These are phyloP conservation scores for Aeschynomene evenia DNA, from an alignment of 306 rosid genomes.

Conservation along the genomic window DNA sequence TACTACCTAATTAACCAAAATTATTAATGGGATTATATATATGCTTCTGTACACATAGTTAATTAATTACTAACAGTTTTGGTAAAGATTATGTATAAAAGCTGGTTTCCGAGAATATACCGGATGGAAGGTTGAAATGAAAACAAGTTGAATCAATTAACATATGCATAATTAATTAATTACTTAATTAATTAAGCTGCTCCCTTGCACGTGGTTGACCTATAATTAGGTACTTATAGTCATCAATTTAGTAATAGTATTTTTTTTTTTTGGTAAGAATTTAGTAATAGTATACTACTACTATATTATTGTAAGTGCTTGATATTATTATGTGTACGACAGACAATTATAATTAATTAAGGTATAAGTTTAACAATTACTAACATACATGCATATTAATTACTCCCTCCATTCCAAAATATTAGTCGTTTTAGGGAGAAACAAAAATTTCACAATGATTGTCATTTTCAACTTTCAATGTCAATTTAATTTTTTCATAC, in stretches of 20 bases:
- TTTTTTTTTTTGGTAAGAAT: too few relatives aligned
- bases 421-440: too few relatives aligned
- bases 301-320: background rate
- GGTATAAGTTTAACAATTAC: background rate
- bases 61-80: background rate
- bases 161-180: background rate
- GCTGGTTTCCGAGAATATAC: background rate
- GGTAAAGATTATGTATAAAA: too few relatives aligned
- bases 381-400: background rate
- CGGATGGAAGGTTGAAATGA: slow-evolving; percentile 7
- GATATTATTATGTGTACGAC: background rate
- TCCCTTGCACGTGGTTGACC: slow-evolving; percentile 26
- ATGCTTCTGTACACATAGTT: background rate
- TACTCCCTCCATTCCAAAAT: too few relatives aligned
- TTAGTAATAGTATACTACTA: too few relatives aligned
- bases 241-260: background rate
- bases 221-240: background rate
- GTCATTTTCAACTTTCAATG: too few relatives aligned
- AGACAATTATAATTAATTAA: background rate
- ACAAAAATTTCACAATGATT: too few relatives aligned
- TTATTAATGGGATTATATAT: background rate
- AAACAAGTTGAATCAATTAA: slow-evolving; percentile 20
- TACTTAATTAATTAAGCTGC: slow-evolving; percentile 20
- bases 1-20: too few relatives aligned
- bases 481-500: too few relatives aligned